A percentile compares a stretch with the other conserved stretches of the same genome.
phyloP scores from a whole-genome alignment of 192 early-diverging fungal species.

The Mortierella claussenii region DNA sequence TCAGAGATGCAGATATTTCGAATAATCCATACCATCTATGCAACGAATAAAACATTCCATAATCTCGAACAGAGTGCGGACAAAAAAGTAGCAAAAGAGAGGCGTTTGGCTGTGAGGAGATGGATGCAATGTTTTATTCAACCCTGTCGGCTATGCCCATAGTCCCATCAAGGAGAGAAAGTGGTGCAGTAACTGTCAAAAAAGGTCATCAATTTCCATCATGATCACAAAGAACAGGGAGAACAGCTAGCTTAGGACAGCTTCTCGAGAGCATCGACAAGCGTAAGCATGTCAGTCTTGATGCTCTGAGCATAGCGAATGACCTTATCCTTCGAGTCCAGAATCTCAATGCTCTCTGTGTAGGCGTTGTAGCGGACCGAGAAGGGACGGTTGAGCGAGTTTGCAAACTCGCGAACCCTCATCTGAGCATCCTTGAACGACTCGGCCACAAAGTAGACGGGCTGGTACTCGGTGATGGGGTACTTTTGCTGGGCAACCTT shows the following conservation, averaged over 20 bases:
- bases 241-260: slow-evolving; percentile 24
- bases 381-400: slow-evolving; percentile 83
- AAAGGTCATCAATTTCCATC: too few species aligned
- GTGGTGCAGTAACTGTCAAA: too few species aligned
- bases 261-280: slow-evolving; percentile 80
- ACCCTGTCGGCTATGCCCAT: background rate
- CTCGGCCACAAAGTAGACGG: slow-evolving; percentile 94
- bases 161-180: too few species aligned
- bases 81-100: too few species aligned
- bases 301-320: slow-evolving; percentile 82
- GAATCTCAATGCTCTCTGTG: slow-evolving; percentile 90
- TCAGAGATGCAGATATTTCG: too few species aligned
- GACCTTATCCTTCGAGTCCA: slow-evolving; percentile 88
- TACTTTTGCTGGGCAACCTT: slow-evolving; percentile 78
- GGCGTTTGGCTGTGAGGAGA: too few species aligned
- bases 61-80: too few species aligned
- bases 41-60: too few species aligned
- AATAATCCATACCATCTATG: too few species aligned
- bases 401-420: slow-evolving; percentile 88
- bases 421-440: slow-evolving; percentile 94
- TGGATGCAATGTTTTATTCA: background rate
- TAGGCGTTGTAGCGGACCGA: slow-evolving; percentile 91
- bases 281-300: slow-evolving; percentile 78
- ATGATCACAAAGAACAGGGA: too few species aligned
- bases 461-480: slow-evolving; percentile 94